phyloP scores from a whole-genome alignment of 1,284 basidiomycete genomes.

The Chalciporus piperatoides region DNA sequence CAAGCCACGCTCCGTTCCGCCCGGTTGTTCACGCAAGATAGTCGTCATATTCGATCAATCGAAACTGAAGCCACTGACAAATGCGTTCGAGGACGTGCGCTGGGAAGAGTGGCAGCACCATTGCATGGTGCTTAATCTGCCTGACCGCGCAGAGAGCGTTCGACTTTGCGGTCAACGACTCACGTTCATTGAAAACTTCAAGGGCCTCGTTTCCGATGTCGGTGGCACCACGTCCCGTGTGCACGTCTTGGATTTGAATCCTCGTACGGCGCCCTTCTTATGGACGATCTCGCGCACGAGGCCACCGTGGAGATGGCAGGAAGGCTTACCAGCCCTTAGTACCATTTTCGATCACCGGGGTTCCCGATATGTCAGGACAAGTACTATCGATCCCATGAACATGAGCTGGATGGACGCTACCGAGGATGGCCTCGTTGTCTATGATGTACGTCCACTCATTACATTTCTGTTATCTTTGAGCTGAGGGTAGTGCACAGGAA shows the following conservation, averaged over 20 bases:
- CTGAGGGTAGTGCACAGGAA: conserved; percentile 24
- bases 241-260: conserved; percentile 33
- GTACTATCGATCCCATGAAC: conserved; percentile 27
- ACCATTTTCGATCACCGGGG: conserved; percentile 27
- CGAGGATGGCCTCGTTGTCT: conserved; percentile 32
- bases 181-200: conserved; percentile 31
- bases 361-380: conserved; percentile 31
- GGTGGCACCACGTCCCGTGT: conserved; percentile 24
- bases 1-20: conserved; percentile 24
- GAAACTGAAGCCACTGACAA: conserved; percentile 15
- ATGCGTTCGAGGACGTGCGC: conserved; percentile 22
- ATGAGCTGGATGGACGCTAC: conserved; percentile 36
- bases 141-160: conserved; percentile 30
- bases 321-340: conserved; percentile 26
- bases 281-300: conserved; percentile 26
- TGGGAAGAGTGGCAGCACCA: conserved; percentile 35
- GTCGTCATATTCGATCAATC: conserved; percentile 31
- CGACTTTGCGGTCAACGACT: conserved; percentile 32
- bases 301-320: conserved; percentile 33
- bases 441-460: conserved; percentile 24
- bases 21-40: conserved; percentile 33
- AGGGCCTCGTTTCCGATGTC: conserved; percentile 7
- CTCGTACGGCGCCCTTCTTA: conserved; percentile 24
- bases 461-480: neutral
- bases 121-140: conserved; percentile 34